A percentile compares a stretch with the other conserved stretches of the same genome.
Evolutionary conservation across 108 stramenopile genomes (phyloP).

Genomic region (Ochromonas danica): DNA sequence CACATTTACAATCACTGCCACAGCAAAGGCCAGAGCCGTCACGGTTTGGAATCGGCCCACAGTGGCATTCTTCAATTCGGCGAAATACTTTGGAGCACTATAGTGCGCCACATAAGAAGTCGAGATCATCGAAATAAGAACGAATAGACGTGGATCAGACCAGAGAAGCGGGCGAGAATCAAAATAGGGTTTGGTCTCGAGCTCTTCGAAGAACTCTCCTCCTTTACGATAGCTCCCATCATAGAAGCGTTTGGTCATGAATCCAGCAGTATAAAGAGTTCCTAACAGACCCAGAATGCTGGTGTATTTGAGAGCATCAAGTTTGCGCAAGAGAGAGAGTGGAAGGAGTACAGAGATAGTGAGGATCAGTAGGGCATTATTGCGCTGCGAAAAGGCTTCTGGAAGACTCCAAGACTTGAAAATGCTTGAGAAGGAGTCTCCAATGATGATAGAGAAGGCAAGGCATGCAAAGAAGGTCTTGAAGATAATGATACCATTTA

Average conservation of each 20-base stretch:
- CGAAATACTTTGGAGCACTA: slow-evolving; percentile 89
- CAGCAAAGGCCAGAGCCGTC: slow-evolving; percentile 70
- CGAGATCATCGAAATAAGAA: slow-evolving; percentile 85
- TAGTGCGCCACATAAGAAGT: slow-evolving; percentile 92
- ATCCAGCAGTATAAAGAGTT: slow-evolving; percentile 43
- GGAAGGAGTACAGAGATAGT: slow-evolving; percentile 77
- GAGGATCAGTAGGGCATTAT: slow-evolving; percentile 67
- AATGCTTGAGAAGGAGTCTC: slow-evolving; percentile 64
- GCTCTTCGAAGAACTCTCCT: slow-evolving; percentile 66
- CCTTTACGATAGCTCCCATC: slow-evolving; percentile 37
- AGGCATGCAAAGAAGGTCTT: slow-evolving; percentile 78
- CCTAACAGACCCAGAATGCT: slow-evolving; percentile 36
- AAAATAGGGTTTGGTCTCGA: no score
- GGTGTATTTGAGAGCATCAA: neutral
- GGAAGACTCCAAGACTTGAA: neutral
- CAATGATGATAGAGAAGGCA: slow-evolving; percentile 86
- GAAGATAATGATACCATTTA: slow-evolving; percentile 75
- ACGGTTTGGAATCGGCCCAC: slow-evolving; percentile 72
- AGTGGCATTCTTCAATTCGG: slow-evolving; percentile 83
- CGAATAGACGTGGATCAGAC: slow-evolving; percentile 61
- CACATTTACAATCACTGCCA: slow-evolving; percentile 66
- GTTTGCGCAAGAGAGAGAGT: slow-evolving; percentile 40
- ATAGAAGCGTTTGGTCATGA: slow-evolving; percentile 42
- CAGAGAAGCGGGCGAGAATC: neutral
- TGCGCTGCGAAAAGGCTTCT: slow-evolving; percentile 46